Evolutionary conservation across 73 alveolate genomes (phyloP), one percentile per base, ranked within the genome.

Genomic region (Paramecium pentaurelia): DNA sequence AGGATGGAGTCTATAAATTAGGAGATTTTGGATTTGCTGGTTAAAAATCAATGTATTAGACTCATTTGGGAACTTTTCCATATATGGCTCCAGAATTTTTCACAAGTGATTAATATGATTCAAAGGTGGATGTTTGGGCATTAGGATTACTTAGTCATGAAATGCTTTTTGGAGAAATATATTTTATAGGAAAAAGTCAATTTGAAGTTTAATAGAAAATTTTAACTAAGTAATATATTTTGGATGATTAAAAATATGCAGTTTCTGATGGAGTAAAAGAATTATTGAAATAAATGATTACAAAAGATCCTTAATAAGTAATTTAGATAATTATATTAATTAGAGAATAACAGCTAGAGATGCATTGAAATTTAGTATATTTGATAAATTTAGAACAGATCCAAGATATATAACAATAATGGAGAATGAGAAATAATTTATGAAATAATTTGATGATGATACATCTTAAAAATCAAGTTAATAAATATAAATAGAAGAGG

Each of bases 21-120:
- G 88, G 93, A 37, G 93, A 87, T 87, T 87, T 87, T 68, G 93
- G 93, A 14, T 87, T 87, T 87, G 93, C 93, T 0, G 86, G 93
- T 18, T 51, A 87, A 28, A 87, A 87, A 44, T 64, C 84, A 12
- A 37, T 87, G 88, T 87, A 64, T 60, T 64, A 87, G 25, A 87
- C 93, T 12, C 84, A 73, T 38, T 40, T 87, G n/a, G 93, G 93
- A 36, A 87, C 93, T 8, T 87, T 58, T 45, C 93, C 93, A 14
- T 87, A 87, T 68, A 87, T 87, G 93, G 93, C 93, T 16, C 93
- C 93, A 8, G 93, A 87, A 20, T 87, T 87, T 42, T 87, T 87
- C 60, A 60, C 25, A 64, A 77, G 30, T 38, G 77, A 73, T 60
- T 36, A 73, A 12, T 87, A 87, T 40, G 93, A 87, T 42, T 42